A percentile compares a stretch with the other conserved stretches of the same genome.
Conservation (phyloP, 148 eudicot species). For the Camellia lanceoleosa region DNA sequence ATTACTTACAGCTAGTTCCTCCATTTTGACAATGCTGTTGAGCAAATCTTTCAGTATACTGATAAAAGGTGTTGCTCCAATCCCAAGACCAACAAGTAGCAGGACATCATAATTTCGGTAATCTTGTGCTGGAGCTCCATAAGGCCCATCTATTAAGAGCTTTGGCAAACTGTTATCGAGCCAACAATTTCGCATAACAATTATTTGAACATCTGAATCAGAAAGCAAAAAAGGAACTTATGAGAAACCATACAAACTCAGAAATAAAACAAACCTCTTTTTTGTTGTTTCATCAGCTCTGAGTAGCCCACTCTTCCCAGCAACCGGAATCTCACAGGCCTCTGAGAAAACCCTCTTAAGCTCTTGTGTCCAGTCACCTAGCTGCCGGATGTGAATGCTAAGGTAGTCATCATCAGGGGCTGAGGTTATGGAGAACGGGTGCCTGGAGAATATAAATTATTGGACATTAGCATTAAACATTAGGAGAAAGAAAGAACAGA, state of each 20-base stretch:
- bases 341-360: conserved; percentile 63
- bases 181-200: conserved; percentile 16
- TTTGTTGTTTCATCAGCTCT: conserved; percentile 75
- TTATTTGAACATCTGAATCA: neutral
- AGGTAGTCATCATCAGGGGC: conserved; percentile 92
- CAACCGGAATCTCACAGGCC: conserved; percentile 58
- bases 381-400: conserved; percentile 79
- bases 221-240: neutral
- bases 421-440: conserved; percentile 98
- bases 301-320: conserved; percentile 84
- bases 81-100: conserved; percentile 88
- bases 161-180: conserved; percentile 64
- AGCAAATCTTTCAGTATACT: conserved; percentile 92
- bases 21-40: conserved; percentile 77
- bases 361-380: conserved; percentile 93
- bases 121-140: conserved; percentile 98
- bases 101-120: conserved; percentile 87
- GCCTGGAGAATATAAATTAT: conserved; percentile 45
- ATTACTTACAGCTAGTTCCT: conserved; percentile 68
- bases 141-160: conserved; percentile 91
- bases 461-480: neutral
- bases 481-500: neutral
- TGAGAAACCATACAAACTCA: neutral
- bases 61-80: conserved; percentile 96
- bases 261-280: conserved; percentile 40